Percentiles rank a stretch among this genome's conserved stretches.
These are phyloP conservation scores for Carex arenaria DNA, from an alignment of 202 grass and related monocot species.

Conservation along the genomic window DNA sequence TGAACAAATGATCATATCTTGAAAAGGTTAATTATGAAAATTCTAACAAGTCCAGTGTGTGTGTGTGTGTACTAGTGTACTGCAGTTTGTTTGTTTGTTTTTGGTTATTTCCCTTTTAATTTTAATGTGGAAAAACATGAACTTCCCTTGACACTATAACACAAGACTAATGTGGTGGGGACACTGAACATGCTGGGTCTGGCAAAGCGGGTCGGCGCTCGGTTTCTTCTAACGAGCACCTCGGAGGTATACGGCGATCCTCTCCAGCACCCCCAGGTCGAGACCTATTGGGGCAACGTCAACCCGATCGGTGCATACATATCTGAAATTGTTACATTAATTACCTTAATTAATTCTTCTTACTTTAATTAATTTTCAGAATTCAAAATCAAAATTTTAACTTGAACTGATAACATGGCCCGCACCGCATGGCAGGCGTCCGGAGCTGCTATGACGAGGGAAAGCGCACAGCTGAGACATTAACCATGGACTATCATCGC, in stretches of 20 bases:
- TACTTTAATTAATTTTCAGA: not conserved
- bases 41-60: too few relatives aligned
- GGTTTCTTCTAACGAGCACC: conserved; percentile 89
- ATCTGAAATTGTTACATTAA: not conserved
- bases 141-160: not conserved
- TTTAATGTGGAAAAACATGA: too few relatives aligned
- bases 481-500: conserved; percentile 97
- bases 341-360: not conserved
- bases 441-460: conserved; percentile 96
- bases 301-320: conserved; percentile 70
- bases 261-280: conserved; percentile 79
- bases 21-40: too few relatives aligned
- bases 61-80: too few relatives aligned
- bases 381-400: not conserved
- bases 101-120: too few relatives aligned
- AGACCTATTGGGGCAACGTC: conserved; percentile 96
- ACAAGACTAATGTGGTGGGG: conserved; percentile 95
- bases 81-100: too few relatives aligned
- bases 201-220: conserved; percentile 75
- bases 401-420: not conserved
- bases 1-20: too few relatives aligned
- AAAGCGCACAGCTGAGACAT: conserved; percentile 88
- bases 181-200: conserved; percentile 96
- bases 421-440: conserved; percentile 36
- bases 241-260: conserved; percentile 95